A percentile compares a stretch with the other conserved stretches of the same genome.
Conservation (phyloP, 768 basidiomycete genomes). For the Boletus bicolor region DNA sequence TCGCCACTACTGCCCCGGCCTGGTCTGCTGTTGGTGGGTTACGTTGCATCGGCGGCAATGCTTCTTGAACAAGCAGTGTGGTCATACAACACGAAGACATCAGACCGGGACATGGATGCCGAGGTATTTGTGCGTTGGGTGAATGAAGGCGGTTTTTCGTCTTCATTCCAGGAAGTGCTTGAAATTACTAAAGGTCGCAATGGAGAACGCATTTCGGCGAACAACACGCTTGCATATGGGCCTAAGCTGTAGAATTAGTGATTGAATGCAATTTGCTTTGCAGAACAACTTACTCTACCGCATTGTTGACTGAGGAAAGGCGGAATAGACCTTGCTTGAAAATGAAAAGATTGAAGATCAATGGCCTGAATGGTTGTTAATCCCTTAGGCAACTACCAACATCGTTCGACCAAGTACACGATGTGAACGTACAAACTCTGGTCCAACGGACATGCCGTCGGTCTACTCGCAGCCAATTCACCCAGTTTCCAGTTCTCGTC, state of each 20-base stretch:
- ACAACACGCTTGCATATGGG: constrained; percentile 17
- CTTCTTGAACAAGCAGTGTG: constrained; percentile 71
- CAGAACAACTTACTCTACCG: constrained; percentile 39
- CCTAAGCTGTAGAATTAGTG: constrained; percentile 13
- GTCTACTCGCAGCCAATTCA: constrained; percentile 30
- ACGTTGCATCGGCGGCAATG: constrained; percentile 49
- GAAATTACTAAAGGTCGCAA: background rate
- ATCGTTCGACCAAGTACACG: too few relatives aligned
- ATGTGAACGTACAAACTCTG: too few relatives aligned
- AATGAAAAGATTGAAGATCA: background rate
- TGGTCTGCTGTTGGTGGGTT: constrained; percentile 56
- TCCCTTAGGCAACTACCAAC: too few relatives aligned
- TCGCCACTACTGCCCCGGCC: constrained; percentile 52
- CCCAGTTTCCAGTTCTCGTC: background rate
- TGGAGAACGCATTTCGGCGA: constrained; percentile 12
- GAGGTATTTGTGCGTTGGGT: constrained; percentile 57
- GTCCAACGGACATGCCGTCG: constrained; percentile 55
- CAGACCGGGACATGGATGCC: constrained; percentile 39
- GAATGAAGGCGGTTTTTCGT: constrained; percentile 34
- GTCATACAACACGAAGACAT: constrained; percentile 37
- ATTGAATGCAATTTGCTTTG: background rate
- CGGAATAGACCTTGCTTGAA: background rate
- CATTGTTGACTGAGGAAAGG: background rate
- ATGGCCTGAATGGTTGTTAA: background rate
- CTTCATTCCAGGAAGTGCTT: constrained; percentile 25